Base-by-base conservation (phyloP, 345 rosid species). In the Acer yangbiense region DNA sequence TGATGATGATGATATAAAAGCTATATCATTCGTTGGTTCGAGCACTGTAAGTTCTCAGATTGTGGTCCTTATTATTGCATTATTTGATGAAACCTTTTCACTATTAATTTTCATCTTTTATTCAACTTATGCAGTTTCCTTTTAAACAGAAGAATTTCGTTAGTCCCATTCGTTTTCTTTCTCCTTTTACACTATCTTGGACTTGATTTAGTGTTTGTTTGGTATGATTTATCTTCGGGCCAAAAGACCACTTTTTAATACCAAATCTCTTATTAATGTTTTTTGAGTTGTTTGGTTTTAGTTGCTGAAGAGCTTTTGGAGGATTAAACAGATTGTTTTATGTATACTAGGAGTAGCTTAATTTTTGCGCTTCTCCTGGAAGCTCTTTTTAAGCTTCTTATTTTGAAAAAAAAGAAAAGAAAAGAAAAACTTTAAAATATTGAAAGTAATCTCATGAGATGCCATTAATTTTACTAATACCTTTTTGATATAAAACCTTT, bases 1-100 rank as follows among this genome's bases (percentile, higher is more conserved):
- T 27, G 89, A 88, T 68, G 88, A 88, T 77, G 89, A 84, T 60
- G 88, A 88, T 68, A 81, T 88, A 72, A 86, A 86, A 78, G 86
- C 91, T 68, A 52, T 88, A 62, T 84, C 89, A 7, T 86, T 82
- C 11, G 71, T 77, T 68, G 89, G 87, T 71, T 79, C 85, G 41
- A 77, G 77, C 82, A 69, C 61, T 4, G 89, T 88, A 81, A 82
- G 86, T 82, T 75, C 50, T 71, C 14, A 43, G 41, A 35, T 29
- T 74, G 50, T 60, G 65, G 25, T 61, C 43, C 63, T 74, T 64
- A 11, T 74, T 64, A 11, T n/a, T 46, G 27, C 9, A 23, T 8
- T 17, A 25, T 61, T 43, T 73, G 23, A 43, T 61, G 76, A 20
- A 54, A 29, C 32, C 25, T 21, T 46, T 4, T 25, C 5, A 63